Percentiles rank a stretch among this genome's conserved stretches.
phyloP scores from a whole-genome alignment of 1,139 yeast genomes.

The Yarrowia galli region DNA sequence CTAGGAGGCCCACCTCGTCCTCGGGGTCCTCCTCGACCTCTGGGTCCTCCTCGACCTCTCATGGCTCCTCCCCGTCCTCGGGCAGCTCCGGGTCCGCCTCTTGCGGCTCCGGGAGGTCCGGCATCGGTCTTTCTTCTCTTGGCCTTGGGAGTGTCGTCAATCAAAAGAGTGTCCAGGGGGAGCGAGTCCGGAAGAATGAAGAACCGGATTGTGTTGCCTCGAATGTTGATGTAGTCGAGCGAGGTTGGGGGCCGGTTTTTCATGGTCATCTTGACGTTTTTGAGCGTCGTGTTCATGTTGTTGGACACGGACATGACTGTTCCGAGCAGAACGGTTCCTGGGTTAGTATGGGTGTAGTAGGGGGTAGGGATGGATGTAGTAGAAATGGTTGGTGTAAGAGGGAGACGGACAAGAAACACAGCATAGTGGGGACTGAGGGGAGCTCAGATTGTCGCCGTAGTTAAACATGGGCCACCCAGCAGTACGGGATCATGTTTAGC shows the following conservation, averaged over 20 bases:
- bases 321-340: conserved; percentile 66
- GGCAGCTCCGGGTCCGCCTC: conserved; percentile 49
- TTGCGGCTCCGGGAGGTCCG: conserved; percentile 41
- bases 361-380: background rate
- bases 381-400: too few species aligned
- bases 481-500: too few species aligned
- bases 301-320: conserved; percentile 84
- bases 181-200: conserved; percentile 86
- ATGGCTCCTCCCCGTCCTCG: conserved; percentile 44
- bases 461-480: too few species aligned
- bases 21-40: conserved; percentile 11
- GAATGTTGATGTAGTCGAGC: conserved; percentile 79
- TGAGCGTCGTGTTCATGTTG: conserved; percentile 87
- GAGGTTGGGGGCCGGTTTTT: conserved; percentile 75
- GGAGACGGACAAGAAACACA: too few species aligned
- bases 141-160: conserved; percentile 62
- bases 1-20: conserved; percentile 5
- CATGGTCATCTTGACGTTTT: conserved; percentile 79
- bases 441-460: too few species aligned
- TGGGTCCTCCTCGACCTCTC: conserved; percentile 13
- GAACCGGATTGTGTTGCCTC: conserved; percentile 91
- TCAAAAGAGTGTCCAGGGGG: conserved; percentile 77
- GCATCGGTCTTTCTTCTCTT: conserved; percentile 45
- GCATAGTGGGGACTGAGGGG: too few species aligned
- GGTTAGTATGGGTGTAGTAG: background rate